Conservation (phyloP, 305 asterid genomes). For the Fraxinus dipetala region DNA sequence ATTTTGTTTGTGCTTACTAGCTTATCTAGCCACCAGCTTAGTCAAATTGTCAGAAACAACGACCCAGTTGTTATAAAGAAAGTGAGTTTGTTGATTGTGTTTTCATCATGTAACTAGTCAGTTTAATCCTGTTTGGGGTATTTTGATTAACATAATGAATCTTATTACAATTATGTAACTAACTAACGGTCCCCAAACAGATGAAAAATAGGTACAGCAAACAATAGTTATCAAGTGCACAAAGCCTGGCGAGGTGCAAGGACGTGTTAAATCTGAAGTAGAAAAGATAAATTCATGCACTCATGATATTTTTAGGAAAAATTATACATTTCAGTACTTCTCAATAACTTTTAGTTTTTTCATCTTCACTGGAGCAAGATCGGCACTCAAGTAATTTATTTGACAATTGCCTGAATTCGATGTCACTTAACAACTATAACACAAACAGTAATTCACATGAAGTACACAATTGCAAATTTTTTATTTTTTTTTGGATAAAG, state of each 20-base stretch:
- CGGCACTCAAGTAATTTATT: neutral
- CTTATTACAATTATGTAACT: neutral
- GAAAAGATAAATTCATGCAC: neutral
- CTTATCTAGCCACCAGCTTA: neutral
- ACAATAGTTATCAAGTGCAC: neutral
- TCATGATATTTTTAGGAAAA: neutral
- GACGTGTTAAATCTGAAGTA: neutral
- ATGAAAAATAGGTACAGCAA: neutral
- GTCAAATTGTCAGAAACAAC: neutral
- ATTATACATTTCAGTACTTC: neutral
- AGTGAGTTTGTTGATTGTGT: neutral
- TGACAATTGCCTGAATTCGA: neutral
- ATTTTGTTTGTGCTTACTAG: constrained; percentile 3
- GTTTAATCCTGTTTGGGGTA: neutral
- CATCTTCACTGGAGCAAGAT: neutral
- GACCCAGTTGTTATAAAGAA: neutral
- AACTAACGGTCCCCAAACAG: neutral
- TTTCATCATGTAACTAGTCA: neutral
- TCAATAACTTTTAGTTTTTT: neutral
- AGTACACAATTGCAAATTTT: neutral
- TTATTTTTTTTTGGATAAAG: neutral
- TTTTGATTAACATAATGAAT: neutral
- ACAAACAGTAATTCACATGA: neutral
- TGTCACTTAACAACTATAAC: neutral
- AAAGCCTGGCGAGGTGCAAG: neutral